Conservation (phyloP, 1,139 yeast species). For the Saccharomyces hybrid region DNA sequence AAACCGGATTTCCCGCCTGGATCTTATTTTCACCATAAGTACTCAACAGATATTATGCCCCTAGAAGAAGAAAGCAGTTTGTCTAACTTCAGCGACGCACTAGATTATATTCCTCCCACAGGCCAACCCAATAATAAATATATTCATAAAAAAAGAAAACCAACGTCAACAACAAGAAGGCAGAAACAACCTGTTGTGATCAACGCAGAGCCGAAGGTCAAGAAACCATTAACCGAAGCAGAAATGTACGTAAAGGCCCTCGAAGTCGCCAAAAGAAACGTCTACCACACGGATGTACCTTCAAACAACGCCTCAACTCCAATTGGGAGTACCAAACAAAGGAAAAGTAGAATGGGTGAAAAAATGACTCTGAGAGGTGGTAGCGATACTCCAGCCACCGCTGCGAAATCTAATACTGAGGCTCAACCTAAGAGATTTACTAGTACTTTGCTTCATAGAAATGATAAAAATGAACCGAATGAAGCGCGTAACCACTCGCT, state of each 20-base stretch:
- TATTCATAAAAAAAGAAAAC: constrained; percentile 2
- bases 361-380: constrained; percentile 20
- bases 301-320: neutral
- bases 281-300: constrained; percentile 16
- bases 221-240: constrained; percentile 19
- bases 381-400: neutral
- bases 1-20: neutral
- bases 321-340: neutral
- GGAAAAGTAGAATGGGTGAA: constrained; percentile 18
- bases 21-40: neutral
- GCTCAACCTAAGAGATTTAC: neutral
- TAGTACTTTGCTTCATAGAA: neutral
- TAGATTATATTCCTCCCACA: constrained; percentile 17
- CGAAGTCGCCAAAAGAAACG: constrained; percentile 30
- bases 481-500: neutral
- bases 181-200: neutral
- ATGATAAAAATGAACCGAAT: neutral
- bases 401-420: neutral
- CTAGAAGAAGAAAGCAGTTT: constrained; percentile 22
- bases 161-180: neutral
- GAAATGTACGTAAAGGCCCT: constrained; percentile 32
- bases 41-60: constrained; percentile 10
- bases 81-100: constrained; percentile 27
- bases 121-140: neutral
- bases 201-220: constrained; percentile 6